Conservation (phyloP, 129 eudicot genomes). For the Gnaphalium uliginosum region DNA sequence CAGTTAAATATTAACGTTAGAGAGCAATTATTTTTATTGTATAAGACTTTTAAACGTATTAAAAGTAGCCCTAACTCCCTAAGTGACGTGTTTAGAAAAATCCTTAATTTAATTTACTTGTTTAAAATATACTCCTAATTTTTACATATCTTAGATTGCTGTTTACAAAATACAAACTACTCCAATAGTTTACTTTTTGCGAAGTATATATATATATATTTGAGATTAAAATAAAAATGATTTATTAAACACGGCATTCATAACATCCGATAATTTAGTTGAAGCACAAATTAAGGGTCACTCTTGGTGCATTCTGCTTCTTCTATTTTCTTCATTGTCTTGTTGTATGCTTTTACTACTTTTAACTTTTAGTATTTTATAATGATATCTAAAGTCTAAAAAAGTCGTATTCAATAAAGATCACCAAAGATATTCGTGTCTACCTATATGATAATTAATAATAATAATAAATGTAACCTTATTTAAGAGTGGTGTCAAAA, state of each 20-base stretch:
- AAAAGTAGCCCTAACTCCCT: too few species aligned
- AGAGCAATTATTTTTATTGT: too few species aligned
- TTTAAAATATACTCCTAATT: neutral
- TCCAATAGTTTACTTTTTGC: too few species aligned
- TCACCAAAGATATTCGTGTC: conserved; percentile 1
- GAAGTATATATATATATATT: too few species aligned
- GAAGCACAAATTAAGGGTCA: neutral
- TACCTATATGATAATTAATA: neutral
- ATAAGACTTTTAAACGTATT: too few species aligned
- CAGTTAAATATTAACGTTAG: too few species aligned
- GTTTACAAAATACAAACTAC: too few species aligned
- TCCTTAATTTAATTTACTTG: too few species aligned
- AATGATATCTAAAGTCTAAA: neutral
- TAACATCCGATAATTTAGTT: neutral
- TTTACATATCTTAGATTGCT: too few species aligned
- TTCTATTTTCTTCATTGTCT: neutral
- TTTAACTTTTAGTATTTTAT: neutral
- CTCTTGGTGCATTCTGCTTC: neutral
- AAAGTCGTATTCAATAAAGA: neutral
- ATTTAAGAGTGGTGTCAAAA: neutral
- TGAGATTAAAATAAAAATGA: too few species aligned
- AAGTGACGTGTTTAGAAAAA: too few species aligned
- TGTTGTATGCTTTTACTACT: neutral
- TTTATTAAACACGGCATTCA: too few species aligned
- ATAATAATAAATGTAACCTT: neutral